Evolutionary conservation across 2,329 filamentous ascomycete genomes (phyloP).

Genomic region (Apiospora koreana): DNA sequence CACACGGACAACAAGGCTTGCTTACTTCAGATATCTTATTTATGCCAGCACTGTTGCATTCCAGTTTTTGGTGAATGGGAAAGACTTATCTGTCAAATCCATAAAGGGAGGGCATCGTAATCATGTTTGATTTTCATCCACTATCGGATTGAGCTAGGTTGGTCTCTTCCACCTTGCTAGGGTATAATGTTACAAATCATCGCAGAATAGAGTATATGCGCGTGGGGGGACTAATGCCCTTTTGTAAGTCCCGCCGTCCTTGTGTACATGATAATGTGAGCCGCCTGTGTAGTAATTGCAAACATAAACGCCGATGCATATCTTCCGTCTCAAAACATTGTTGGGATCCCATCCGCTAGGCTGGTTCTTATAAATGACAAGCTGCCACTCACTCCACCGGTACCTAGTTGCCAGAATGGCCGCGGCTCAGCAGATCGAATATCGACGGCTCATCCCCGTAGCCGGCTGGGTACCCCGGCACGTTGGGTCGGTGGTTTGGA

Average conservation of each 20-base stretch:
- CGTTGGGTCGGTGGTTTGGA: slow-evolving; percentile 22
- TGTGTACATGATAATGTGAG: not conserved
- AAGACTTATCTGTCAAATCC: not conserved
- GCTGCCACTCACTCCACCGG: not conserved
- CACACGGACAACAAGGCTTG: not conserved
- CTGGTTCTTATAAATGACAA: not conserved
- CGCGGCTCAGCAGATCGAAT: slow-evolving; percentile 27
- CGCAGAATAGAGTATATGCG: not conserved
- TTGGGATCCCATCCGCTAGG: too few species aligned
- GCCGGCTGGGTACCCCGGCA: slow-evolving; percentile 23
- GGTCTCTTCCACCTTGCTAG: not conserved
- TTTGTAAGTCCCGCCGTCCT: not conserved
- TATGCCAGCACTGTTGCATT: too few species aligned
- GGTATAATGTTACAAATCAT: not conserved
- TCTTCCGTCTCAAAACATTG: not conserved
- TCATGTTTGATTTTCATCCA: not conserved
- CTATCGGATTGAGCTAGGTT: not conserved
- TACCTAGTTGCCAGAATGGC: not conserved
- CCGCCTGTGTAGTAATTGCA: not conserved
- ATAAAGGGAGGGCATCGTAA: not conserved
- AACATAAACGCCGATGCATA: not conserved
- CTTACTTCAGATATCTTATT: not conserved
- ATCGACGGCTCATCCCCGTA: slow-evolving; percentile 28
- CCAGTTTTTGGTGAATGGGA: not conserved
- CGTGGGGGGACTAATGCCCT: too few species aligned